Conservation (phyloP, 305 asterid genomes). For the Caryopteris hybrid region DNA sequence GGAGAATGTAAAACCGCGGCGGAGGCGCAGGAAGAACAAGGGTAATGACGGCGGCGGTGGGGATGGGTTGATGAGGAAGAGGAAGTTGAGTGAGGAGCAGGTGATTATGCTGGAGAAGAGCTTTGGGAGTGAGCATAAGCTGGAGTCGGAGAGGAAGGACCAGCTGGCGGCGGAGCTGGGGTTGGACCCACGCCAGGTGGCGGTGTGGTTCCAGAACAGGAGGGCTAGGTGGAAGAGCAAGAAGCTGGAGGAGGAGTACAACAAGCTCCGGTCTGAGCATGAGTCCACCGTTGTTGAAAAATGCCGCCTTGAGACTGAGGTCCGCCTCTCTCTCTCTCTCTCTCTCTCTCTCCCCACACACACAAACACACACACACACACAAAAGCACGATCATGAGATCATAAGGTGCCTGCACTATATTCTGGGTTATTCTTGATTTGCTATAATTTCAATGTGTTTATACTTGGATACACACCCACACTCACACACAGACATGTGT, state of each 20-base stretch:
- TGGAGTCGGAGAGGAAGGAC: constrained; percentile 76
- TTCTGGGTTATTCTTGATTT: too few species aligned
- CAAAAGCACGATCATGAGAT: too few species aligned
- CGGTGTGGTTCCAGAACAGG: constrained; percentile 84
- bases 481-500: too few species aligned
- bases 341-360: too few species aligned
- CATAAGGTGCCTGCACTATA: too few species aligned
- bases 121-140: constrained; percentile 60
- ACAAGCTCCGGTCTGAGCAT: constrained; percentile 39
- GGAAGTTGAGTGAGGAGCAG: constrained; percentile 69
- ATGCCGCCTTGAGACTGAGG: constrained; percentile 72
- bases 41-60: constrained; percentile 26
- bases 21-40: constrained; percentile 52
- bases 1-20: constrained; percentile 26
- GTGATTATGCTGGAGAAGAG: constrained; percentile 43
- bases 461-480: too few species aligned
- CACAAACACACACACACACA: too few species aligned
- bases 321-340: neutral
- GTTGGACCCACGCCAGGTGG: constrained; percentile 76
- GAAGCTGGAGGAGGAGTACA: constrained; percentile 75
- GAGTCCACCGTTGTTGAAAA: constrained; percentile 53
- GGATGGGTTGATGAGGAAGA: constrained; percentile 39
- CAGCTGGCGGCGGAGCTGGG: constrained; percentile 69
- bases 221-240: constrained; percentile 73
- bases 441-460: too few species aligned